Evolutionary conservation across 192 early-diverging fungal genomes (phyloP), one percentile per base, ranked within the genome.

Genomic region (Coemansia sp.): DNA sequence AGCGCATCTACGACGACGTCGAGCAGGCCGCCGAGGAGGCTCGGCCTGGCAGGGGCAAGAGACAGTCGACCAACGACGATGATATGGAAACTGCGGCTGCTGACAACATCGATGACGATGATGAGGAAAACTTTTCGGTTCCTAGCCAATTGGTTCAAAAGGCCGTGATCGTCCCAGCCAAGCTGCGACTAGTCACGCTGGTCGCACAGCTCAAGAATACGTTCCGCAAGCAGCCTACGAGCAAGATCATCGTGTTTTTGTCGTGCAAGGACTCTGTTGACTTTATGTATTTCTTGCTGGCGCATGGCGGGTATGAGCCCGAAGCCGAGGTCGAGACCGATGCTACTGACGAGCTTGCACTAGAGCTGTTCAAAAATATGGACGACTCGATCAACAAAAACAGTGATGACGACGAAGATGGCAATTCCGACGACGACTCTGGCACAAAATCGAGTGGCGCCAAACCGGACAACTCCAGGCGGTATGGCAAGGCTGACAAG

Each of bases 261-360:
- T 91, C 94, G 29, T 92, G 90, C 48, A 92, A 93, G 62, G 98
- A 97, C 72, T 87, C 94, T 4, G 96, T 98, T 31, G 96, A 99
- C 85, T 99, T 95, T 80, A 92, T 95, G 77, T 91, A 92, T 74
- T 91, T 91, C 80, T 50, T 95, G 46, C 86, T 98, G 51, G 86
- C 86, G 0, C 89, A 94, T 42, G 82, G 61, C 71, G 75, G 70
- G 73, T 81, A 38, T 61, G 71, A 61, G 61, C 66, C 60, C 45
- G 87, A 74, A 27, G 72, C 76, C 55, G 78, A 74, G 2, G 65
- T 69, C 50, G 87, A 74, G 20, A 70, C 72, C 55, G 78, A 74
- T 10, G 65, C 69, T 24, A 80, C 78, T 24, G 81, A 72, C 50
- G 74, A 78, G 62, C 72, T 78, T 24, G 84, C 84, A n/a, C 83